These are phyloP conservation scores for Flaveria robusta DNA, from an alignment of 129 eudicot species.

Conservation along the genomic window DNA sequence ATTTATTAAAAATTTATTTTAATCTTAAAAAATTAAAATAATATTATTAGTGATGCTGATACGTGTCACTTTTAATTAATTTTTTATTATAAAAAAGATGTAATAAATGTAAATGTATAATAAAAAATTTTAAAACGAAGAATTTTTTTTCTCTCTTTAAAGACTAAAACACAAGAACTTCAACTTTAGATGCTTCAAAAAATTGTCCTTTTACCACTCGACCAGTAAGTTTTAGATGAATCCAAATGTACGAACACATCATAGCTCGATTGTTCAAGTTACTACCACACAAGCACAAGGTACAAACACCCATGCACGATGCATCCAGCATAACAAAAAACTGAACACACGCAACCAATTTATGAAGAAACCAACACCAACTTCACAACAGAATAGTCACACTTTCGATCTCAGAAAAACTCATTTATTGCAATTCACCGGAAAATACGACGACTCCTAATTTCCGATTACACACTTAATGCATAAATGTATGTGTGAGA, in stretches of 20 bases:
- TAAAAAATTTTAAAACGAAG: no score
- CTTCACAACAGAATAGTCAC: constrained; percentile 3
- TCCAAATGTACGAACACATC: neutral
- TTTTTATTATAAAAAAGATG: no score
- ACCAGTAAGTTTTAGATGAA: neutral
- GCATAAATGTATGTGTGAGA: neutral
- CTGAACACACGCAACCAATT: constrained; percentile 20
- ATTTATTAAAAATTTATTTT: no score
- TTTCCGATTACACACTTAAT: neutral
- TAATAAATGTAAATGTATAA: no score
- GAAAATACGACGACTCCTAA: constrained; percentile 1
- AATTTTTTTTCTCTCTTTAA: no score
- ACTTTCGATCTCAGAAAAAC: neutral
- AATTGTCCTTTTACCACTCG: no score
- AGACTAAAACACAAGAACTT: no score
- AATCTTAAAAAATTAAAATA: no score
- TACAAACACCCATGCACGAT: constrained; percentile 32
- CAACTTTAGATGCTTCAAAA: no score
- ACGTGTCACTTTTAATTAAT: no score
- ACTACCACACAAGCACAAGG: constrained; percentile 6
- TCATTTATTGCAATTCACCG: constrained; percentile 25
- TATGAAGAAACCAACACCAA: constrained; percentile 18
- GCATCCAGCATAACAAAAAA: constrained; percentile 4
- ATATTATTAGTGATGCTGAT: no score
- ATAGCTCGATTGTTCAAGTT: neutral